Conservation (phyloP, 2,329 filamentous ascomycete species). For the Ophiocordyceps camponoti-leonardi region DNA sequence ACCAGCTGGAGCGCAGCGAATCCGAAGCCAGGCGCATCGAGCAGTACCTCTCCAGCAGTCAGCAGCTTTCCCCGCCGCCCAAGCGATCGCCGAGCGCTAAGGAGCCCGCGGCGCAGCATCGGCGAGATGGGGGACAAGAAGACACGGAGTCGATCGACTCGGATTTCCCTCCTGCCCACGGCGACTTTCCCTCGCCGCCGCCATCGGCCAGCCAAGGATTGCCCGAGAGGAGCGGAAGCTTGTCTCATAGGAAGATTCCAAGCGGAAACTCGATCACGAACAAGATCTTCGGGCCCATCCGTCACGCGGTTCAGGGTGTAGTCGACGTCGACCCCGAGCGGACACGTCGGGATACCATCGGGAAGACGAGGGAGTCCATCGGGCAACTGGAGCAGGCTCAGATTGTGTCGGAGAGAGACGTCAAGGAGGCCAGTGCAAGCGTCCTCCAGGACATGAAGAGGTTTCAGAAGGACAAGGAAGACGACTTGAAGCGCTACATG, state of each 20-base stretch:
- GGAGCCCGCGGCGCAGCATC: conserved; percentile 29
- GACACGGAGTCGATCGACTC: conserved; percentile 88
- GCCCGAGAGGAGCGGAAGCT: conserved; percentile 32
- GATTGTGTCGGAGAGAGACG: conserved; percentile 74
- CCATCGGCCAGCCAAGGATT: conserved; percentile 61
- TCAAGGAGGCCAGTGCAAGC: conserved; percentile 78
- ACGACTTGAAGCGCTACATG: conserved; percentile 88
- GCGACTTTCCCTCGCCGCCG: conserved; percentile 43
- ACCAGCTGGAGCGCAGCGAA: conserved; percentile 86
- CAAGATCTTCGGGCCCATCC: conserved; percentile 89
- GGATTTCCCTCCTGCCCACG: conserved; percentile 83
- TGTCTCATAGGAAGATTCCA: conserved; percentile 56
- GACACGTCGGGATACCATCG: conserved; percentile 81
- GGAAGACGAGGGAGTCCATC: conserved; percentile 84
- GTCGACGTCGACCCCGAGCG: conserved; percentile 92
- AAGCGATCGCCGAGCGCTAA: conserved; percentile 46
- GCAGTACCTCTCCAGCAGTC: conserved; percentile 67
- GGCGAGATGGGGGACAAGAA: conserved; percentile 43
- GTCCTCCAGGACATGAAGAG: conserved; percentile 80
- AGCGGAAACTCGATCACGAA: conserved; percentile 83
- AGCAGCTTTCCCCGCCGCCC: conserved; percentile 42
- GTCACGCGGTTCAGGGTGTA: conserved; percentile 89
- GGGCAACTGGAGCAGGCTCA: conserved; percentile 79
- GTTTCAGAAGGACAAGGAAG: conserved; percentile 92
- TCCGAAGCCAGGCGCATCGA: conserved; percentile 85